Conservation (phyloP, 169 alveolate genomes). For the Plasmodium vivax region DNA sequence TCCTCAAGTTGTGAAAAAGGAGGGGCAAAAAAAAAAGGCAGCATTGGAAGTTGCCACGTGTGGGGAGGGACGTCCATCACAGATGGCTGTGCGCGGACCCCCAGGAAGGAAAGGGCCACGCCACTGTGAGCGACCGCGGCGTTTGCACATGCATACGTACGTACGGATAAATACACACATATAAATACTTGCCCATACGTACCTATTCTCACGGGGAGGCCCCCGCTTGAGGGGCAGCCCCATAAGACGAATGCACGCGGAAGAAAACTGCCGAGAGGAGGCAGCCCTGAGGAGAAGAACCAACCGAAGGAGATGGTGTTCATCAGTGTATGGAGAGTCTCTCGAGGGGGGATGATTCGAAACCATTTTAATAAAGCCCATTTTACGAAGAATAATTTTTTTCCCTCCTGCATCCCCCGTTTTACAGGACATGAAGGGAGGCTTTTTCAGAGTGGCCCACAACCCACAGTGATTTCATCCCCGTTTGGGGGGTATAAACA, state of each 20-base stretch:
- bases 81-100: not conserved
- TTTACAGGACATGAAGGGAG: not conserved
- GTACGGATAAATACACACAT: not conserved
- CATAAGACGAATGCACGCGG: not conserved
- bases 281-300: not conserved
- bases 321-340: not conserved
- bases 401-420: not conserved
- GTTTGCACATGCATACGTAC: not conserved
- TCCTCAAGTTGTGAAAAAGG: not conserved
- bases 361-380: not conserved
- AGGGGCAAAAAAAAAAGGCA: not conserved
- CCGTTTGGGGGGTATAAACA: not conserved
- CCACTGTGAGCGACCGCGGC: not conserved
- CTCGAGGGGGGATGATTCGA: not conserved
- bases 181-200: constrained; percentile 5
- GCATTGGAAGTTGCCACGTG: not conserved
- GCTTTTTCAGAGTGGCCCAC: not conserved
- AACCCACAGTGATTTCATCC: not conserved
- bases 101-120: not conserved
- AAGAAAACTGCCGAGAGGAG: not conserved
- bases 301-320: not conserved
- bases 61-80: not conserved
- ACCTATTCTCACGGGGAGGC: not conserved
- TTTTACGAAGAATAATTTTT: not conserved
- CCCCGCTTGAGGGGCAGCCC: not conserved